Evolutionary conservation across 139 green algal species (phyloP).

Genomic region (Limnomonas spitsbergensis): DNA sequence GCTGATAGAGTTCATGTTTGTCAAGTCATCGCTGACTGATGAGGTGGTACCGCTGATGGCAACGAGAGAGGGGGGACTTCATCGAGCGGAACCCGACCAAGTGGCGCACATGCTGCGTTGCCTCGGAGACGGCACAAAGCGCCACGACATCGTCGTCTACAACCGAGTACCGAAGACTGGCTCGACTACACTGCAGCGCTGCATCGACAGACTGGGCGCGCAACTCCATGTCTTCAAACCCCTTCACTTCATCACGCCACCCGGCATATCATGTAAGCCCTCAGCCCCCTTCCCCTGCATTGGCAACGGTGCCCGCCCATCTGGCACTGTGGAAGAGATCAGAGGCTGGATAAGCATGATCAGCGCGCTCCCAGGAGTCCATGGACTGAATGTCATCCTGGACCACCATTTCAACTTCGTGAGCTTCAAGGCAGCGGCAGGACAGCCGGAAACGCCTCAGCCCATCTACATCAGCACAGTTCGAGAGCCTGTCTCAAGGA

Average conservation of each 20-base stretch:
- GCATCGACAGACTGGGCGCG: background rate
- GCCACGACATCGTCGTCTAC: background rate
- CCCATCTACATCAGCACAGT: background rate
- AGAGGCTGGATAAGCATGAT: background rate
- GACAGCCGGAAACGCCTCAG: too few species aligned
- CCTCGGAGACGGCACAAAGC: conserved; percentile 6
- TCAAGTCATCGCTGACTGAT: too few species aligned
- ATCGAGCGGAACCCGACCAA: too few species aligned
- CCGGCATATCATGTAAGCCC: background rate
- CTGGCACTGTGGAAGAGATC: background rate
- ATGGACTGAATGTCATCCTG: background rate
- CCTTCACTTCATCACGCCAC: background rate
- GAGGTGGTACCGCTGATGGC: too few species aligned
- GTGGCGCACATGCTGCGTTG: too few species aligned
- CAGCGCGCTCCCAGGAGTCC: background rate
- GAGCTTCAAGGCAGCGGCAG: background rate
- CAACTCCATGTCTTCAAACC: background rate
- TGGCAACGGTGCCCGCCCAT: background rate
- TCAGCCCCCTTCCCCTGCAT: background rate
- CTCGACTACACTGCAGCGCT: background rate
- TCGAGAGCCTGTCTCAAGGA: background rate
- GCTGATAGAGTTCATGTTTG: too few species aligned
- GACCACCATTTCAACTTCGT: background rate
- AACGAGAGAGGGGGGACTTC: too few species aligned
- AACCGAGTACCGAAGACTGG: background rate